Evolutionary conservation across 2,329 filamentous ascomycete genomes (phyloP).

Genomic region (Botrytis tulipae): DNA sequence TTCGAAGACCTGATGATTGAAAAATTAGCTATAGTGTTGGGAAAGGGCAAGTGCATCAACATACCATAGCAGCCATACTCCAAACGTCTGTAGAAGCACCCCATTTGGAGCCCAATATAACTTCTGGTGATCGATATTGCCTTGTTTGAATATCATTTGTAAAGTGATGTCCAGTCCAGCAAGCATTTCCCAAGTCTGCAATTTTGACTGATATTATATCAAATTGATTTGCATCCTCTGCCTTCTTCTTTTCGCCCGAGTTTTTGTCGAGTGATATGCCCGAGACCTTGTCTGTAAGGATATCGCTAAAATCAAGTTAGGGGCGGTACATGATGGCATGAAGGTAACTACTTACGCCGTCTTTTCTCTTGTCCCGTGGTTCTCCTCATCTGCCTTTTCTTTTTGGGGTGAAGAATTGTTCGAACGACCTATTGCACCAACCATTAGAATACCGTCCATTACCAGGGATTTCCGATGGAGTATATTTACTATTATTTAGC

Average conservation of each 20-base stretch:
- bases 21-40: slow-evolving; percentile 3
- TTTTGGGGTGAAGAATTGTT: slow-evolving; percentile 50
- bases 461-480: slow-evolving; percentile 40
- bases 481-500: slow-evolving; percentile 69
- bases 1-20: slow-evolving; percentile 73
- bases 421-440: slow-evolving; percentile 49
- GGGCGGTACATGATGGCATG: slow-evolving; percentile 2
- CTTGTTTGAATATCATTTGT: slow-evolving; percentile 98
- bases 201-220: slow-evolving; percentile 92
- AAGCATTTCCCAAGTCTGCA: slow-evolving; percentile 95
- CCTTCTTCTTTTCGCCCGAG: slow-evolving; percentile 60
- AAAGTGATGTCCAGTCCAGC: slow-evolving; percentile 98
- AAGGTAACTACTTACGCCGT: slow-evolving; percentile 68
- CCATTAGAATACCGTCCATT: slow-evolving; percentile 49
- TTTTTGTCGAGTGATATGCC: slow-evolving; percentile 88
- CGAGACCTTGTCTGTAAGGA: slow-evolving; percentile 88
- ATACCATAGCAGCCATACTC: slow-evolving; percentile 99
- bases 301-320: slow-evolving; percentile 58
- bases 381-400: slow-evolving; percentile 52
- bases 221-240: slow-evolving; percentile 49
- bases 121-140: slow-evolving; percentile 95
- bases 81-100: slow-evolving; percentile 98
- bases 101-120: slow-evolving; percentile 96
- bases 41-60: slow-evolving; percentile 34
- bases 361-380: slow-evolving; percentile 84